Conservation (phyloP, 2,329 filamentous ascomycete species). For the Phoma sp. region DNA sequence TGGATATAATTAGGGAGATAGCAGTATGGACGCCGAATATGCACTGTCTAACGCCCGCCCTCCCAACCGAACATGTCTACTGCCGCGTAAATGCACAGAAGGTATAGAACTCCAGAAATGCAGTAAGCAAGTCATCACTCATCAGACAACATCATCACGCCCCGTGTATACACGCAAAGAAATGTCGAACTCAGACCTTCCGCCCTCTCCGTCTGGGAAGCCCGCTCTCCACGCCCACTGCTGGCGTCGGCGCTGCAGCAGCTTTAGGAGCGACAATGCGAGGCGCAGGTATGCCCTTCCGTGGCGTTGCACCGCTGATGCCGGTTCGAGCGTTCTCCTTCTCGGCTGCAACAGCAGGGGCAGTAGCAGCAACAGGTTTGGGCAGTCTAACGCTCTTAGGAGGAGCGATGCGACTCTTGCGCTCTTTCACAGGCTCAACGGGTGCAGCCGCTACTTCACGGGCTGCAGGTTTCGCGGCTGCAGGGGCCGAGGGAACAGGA, state of each 20-base stretch:
- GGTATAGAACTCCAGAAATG: slow-evolving; percentile 12
- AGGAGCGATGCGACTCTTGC: slow-evolving; percentile 43
- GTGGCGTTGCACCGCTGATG: slow-evolving; percentile 32
- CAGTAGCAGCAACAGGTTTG: slow-evolving; percentile 17
- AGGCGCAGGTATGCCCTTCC: slow-evolving; percentile 38
- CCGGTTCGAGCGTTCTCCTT: slow-evolving; percentile 33
- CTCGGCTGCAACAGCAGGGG: slow-evolving; percentile 2
- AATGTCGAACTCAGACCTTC: slow-evolving; percentile 21
- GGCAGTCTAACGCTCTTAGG: slow-evolving; percentile 45
- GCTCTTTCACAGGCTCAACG: slow-evolving; percentile 27
- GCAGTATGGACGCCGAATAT: too few species aligned
- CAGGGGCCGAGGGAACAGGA: slow-evolving; percentile 28
- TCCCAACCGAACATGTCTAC: background rate
- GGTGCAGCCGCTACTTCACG: slow-evolving; percentile 33
- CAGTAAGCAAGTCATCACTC: slow-evolving; percentile 4
- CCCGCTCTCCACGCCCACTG: slow-evolving; percentile 32
- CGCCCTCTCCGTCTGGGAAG: slow-evolving; percentile 38
- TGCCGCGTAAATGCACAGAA: background rate
- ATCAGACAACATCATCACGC: background rate
- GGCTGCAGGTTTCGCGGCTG: slow-evolving; percentile 25
- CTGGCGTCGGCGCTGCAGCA: slow-evolving; percentile 8
- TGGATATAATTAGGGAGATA: too few species aligned
- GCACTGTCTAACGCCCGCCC: too few species aligned
- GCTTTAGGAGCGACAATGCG: slow-evolving; percentile 25
- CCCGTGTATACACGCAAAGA: background rate